Conservation (phyloP, 1,284 basidiomycete species). For the Tylopilus sp. region DNA sequence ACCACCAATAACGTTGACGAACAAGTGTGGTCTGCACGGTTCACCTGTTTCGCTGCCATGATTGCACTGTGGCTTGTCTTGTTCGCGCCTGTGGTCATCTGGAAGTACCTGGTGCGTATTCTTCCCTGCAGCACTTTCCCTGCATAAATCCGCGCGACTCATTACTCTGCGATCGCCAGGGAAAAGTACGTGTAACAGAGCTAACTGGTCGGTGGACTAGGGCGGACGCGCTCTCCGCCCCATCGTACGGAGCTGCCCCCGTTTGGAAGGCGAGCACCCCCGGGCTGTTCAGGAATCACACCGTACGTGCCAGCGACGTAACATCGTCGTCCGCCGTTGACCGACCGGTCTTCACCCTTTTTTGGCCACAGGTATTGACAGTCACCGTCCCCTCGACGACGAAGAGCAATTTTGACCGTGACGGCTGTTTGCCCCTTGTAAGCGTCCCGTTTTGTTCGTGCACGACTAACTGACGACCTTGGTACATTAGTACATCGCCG, state of each 20-base stretch:
- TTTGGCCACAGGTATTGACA: slow-evolving; percentile 36
- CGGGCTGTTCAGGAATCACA: slow-evolving; percentile 37
- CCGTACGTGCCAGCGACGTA: slow-evolving; percentile 34
- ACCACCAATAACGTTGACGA: slow-evolving; percentile 9
- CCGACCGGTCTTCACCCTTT: not conserved
- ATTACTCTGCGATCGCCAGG: slow-evolving; percentile 32
- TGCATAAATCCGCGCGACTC: not conserved
- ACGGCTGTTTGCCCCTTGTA: slow-evolving; percentile 46
- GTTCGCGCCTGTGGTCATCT: slow-evolving; percentile 42
- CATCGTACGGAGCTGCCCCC: slow-evolving; percentile 35
- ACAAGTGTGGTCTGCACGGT: slow-evolving; percentile 37
- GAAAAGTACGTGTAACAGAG: slow-evolving; percentile 39
- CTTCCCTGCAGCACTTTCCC: not conserved
- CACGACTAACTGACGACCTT: slow-evolving; percentile 3
- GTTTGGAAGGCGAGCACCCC: slow-evolving; percentile 45
- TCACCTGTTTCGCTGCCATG: slow-evolving; percentile 38
- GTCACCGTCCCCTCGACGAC: slow-evolving; percentile 39
- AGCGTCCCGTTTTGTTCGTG: not conserved
- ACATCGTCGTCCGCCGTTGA: not conserved
- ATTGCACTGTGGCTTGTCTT: slow-evolving; percentile 42
- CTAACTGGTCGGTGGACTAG: slow-evolving; percentile 43
- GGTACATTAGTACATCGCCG: slow-evolving; percentile 21
- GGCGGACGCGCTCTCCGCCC: slow-evolving; percentile 37
- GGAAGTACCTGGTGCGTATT: slow-evolving; percentile 46
- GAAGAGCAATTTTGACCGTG: slow-evolving; percentile 41